Evolutionary conservation across 2,329 filamentous ascomycete genomes (phyloP).

Genomic region (Diaporthe eres): DNA sequence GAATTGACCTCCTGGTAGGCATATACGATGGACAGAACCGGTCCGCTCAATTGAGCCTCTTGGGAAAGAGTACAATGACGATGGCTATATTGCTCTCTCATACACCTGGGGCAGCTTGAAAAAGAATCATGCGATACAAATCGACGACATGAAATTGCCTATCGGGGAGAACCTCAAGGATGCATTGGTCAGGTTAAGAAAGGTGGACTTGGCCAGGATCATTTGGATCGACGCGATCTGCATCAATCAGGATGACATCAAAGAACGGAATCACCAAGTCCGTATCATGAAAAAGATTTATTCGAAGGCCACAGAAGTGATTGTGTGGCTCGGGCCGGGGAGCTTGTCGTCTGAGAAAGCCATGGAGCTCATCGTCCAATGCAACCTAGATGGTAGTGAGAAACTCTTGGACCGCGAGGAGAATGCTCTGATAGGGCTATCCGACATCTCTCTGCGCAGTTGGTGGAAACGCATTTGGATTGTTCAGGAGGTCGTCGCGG

Average conservation of each 20-base stretch:
- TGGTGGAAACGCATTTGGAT: constrained; percentile 5
- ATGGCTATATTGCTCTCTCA: background rate
- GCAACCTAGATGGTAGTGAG: background rate
- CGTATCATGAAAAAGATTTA: background rate
- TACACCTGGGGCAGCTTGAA: background rate
- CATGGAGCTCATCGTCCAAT: background rate
- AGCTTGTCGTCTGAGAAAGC: background rate
- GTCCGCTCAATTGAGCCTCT: too few relatives aligned
- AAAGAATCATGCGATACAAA: background rate
- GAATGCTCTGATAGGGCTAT: background rate
- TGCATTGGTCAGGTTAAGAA: background rate
- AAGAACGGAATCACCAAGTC: background rate
- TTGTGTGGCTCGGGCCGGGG: background rate
- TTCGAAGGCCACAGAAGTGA: background rate
- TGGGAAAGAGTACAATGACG: background rate
- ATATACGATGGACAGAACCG: too few relatives aligned
- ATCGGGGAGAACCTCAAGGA: background rate
- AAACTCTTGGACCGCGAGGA: background rate
- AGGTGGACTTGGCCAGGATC: background rate
- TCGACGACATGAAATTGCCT: background rate
- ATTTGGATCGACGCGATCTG: background rate
- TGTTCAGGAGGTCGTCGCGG: background rate
- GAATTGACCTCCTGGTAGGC: background rate
- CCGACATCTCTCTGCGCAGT: background rate
- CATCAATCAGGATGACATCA: background rate